Percentiles rank a stretch among this genome's conserved stretches.
These are phyloP conservation scores for Hymenoscyphus scutula DNA, from an alignment of 2,329 filamentous ascomycete species.

Conservation along the genomic window DNA sequence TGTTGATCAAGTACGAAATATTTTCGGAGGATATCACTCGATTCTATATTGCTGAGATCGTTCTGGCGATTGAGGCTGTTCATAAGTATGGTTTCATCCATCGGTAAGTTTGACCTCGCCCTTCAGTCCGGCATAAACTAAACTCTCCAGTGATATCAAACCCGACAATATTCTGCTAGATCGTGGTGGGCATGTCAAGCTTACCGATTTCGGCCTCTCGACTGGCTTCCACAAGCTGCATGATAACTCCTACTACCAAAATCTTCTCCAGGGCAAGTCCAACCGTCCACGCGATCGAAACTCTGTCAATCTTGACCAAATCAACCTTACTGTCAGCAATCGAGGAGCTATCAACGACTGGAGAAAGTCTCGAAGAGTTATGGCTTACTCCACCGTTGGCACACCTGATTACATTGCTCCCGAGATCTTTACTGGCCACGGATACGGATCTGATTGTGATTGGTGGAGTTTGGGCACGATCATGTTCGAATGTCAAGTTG, in stretches of 20 bases:
- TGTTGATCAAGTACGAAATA: conserved; percentile 99
- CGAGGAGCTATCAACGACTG: conserved; percentile 98
- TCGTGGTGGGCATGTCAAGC: conserved; percentile 92
- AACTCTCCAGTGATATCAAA: conserved; percentile 81
- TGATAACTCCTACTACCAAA: conserved; percentile 97
- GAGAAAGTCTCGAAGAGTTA: conserved; percentile 90
- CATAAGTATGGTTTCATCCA: conserved; percentile 98
- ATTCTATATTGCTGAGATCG: conserved; percentile 98
- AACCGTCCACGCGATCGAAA: conserved; percentile 75
- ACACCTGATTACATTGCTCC: conserved; percentile 98
- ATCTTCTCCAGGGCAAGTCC: conserved; percentile 79
- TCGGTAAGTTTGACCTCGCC: conserved; percentile 59
- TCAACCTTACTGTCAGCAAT: conserved; percentile 97
- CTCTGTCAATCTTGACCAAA: conserved; percentile 95
- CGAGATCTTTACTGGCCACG: conserved; percentile 95
- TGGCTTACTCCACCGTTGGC: conserved; percentile 97
- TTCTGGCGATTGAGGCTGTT: conserved; percentile 96
- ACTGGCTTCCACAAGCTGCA: conserved; percentile 98
- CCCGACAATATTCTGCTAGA: conserved; percentile 98
- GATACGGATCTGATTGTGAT: conserved; percentile 95
- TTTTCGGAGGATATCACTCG: conserved; percentile 98
- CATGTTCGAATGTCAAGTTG: conserved; percentile 98
- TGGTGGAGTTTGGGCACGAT: conserved; percentile 99
- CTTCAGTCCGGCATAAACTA: conserved; percentile 11
- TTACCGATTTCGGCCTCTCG: conserved; percentile 96